Conservation (phyloP, 148 eudicot species). For the Nepenthes mirabilis region DNA sequence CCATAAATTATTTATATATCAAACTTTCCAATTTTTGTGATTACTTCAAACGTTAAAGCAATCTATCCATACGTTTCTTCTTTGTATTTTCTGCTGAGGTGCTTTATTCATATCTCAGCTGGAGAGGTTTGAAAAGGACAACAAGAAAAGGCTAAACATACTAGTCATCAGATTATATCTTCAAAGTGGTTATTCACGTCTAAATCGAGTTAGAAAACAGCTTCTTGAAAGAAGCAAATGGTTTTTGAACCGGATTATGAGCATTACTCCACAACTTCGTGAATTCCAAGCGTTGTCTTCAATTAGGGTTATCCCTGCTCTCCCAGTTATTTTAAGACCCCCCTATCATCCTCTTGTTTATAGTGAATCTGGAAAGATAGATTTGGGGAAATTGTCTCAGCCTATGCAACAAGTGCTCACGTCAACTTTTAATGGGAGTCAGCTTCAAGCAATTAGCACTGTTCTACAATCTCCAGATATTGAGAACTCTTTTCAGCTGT, state of each 20-base stretch:
- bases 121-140: slow-evolving; percentile 78
- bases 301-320: slow-evolving; percentile 58
- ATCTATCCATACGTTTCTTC: too few relatives aligned
- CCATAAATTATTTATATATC: too few relatives aligned
- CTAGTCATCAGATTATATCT: slow-evolving; percentile 70
- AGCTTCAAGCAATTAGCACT: slow-evolving; percentile 79
- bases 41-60: too few relatives aligned
- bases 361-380: slow-evolving; percentile 25
- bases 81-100: slow-evolving; percentile 5
- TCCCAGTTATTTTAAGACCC: slow-evolving; percentile 69
- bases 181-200: slow-evolving; percentile 60
- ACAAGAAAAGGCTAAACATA: slow-evolving; percentile 57
- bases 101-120: slow-evolving; percentile 37
- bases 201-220: slow-evolving; percentile 68
- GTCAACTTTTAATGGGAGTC: slow-evolving; percentile 74
- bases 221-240: slow-evolving; percentile 90
- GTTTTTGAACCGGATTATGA: slow-evolving; percentile 73
- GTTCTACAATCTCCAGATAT: slow-evolving; percentile 39
- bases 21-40: too few relatives aligned
- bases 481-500: slow-evolving; percentile 38
- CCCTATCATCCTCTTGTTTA: slow-evolving; percentile 20
- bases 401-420: slow-evolving; percentile 55
- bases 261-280: slow-evolving; percentile 86
- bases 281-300: slow-evolving; percentile 98
- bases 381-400: slow-evolving; percentile 46